Evolutionary conservation across 331 rosid species (phyloP).

Genomic region (Pyrus hybrid): DNA sequence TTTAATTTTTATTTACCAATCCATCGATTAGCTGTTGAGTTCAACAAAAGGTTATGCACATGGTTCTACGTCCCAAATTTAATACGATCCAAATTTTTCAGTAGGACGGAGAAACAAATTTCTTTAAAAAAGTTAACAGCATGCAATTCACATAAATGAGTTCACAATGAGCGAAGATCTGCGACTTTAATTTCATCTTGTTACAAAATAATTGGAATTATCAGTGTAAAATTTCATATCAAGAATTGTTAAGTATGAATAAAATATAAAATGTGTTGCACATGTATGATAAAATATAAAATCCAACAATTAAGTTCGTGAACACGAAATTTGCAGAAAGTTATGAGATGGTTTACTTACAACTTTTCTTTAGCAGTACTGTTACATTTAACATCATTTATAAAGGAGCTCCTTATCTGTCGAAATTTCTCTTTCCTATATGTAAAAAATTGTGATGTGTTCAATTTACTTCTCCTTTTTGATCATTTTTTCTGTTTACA

Average conservation of each 20-base stretch:
- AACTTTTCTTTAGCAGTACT: background rate
- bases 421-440: background rate
- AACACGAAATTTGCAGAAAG: background rate
- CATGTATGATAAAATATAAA: too few species aligned
- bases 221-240: background rate
- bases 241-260: background rate
- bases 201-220: background rate
- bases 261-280: too few species aligned
- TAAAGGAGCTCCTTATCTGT: background rate
- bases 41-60: background rate
- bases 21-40: background rate
- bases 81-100: background rate
- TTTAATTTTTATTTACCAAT: background rate
- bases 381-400: background rate
- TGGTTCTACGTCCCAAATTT: background rate
- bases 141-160: background rate
- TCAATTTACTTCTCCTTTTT: background rate
- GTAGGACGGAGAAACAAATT: too few species aligned
- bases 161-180: too few species aligned
- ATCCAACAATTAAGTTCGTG: background rate
- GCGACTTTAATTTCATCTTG: background rate
- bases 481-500: background rate
- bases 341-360: background rate
- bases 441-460: background rate
- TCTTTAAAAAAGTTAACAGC: background rate